These are phyloP conservation scores for Kluyveromyces siamensis DNA, from an alignment of 805 yeast species.

Conservation along the genomic window DNA sequence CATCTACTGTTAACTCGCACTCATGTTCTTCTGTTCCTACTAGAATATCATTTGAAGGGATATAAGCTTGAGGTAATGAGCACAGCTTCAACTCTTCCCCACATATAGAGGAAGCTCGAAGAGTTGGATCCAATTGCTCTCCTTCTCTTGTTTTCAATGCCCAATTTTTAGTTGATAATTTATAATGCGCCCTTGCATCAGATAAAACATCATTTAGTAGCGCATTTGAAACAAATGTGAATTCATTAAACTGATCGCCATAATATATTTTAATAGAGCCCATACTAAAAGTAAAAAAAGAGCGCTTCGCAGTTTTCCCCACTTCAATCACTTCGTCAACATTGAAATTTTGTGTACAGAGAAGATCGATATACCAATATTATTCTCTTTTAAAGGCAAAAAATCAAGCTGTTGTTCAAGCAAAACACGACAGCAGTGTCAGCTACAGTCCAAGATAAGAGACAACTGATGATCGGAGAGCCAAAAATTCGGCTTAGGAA, in stretches of 20 bases:
- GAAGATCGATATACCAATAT: background rate
- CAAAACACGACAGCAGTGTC: too few relatives aligned
- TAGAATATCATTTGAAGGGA: conserved; percentile 1
- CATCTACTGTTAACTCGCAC: conserved; percentile 41
- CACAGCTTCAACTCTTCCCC: background rate
- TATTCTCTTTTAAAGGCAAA: too few relatives aligned
- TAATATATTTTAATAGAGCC: background rate
- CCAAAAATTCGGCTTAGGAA: conserved; percentile 58
- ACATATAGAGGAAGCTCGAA: background rate
- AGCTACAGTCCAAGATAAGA: background rate
- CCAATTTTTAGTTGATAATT: background rate
- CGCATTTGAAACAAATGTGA: background rate
- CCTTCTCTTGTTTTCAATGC: background rate
- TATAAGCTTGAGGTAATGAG: background rate
- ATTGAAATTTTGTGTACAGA: background rate
- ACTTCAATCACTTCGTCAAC: background rate
- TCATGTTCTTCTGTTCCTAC: conserved; percentile 28
- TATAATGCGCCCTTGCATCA: background rate
- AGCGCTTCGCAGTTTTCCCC: background rate
- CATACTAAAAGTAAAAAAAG: background rate
- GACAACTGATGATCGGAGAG: conserved; percentile 30
- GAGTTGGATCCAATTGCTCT: background rate
- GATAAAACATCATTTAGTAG: background rate
- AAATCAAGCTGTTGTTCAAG: too few relatives aligned
- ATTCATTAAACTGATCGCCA: background rate